phyloP scores from a whole-genome alignment of 768 basidiomycete species.

The Collybia sp. region DNA sequence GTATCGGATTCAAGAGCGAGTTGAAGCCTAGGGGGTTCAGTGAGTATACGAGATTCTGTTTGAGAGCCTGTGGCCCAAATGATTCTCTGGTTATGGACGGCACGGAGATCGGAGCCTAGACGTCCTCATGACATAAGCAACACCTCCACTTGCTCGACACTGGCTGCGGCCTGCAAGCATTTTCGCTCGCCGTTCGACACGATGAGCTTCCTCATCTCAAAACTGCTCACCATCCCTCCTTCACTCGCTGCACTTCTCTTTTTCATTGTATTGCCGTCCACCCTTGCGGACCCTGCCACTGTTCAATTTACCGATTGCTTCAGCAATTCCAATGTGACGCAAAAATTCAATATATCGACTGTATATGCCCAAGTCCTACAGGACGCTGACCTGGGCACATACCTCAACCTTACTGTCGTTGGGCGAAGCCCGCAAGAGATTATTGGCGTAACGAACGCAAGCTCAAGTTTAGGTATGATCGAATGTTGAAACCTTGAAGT shows the following conservation, averaged over 20 bases:
- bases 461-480: slow-evolving; percentile 63
- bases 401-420: slow-evolving; percentile 69
- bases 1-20: too few relatives aligned
- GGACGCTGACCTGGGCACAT: slow-evolving; percentile 32
- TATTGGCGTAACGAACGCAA: slow-evolving; percentile 51
- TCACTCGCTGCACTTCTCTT: slow-evolving; percentile 16
- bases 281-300: slow-evolving; percentile 52
- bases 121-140: background rate
- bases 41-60: too few relatives aligned
- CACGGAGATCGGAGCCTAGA: too few relatives aligned
- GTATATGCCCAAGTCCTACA: slow-evolving; percentile 71
- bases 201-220: slow-evolving; percentile 16
- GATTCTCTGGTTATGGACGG: too few relatives aligned
- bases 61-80: too few relatives aligned
- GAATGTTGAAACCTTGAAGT: slow-evolving; percentile 4
- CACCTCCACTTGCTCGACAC: background rate
- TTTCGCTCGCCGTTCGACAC: slow-evolving; percentile 15
- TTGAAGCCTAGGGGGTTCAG: too few relatives aligned
- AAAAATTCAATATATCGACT: slow-evolving; percentile 61
- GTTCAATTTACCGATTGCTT: slow-evolving; percentile 71
- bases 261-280: slow-evolving; percentile 16
- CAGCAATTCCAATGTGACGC: slow-evolving; percentile 38
- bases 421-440: slow-evolving; percentile 60
- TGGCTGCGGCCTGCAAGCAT: background rate
- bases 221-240: slow-evolving; percentile 1